Evolutionary conservation across 495 filamentous ascomycete species (phyloP).

Genomic region (Xylaria palmicola): DNA sequence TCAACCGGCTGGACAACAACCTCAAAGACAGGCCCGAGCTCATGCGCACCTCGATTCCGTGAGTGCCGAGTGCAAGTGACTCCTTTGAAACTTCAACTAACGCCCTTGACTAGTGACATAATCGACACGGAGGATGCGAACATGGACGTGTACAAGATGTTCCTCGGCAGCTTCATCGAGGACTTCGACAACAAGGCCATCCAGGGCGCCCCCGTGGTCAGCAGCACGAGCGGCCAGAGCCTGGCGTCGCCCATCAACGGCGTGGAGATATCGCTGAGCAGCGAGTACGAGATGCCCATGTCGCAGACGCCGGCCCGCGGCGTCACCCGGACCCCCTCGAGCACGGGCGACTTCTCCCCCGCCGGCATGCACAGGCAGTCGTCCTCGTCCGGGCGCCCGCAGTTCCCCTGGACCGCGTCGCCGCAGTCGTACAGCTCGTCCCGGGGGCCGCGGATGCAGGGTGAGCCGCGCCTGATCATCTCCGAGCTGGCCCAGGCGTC

Average conservation of each 20-base stretch:
- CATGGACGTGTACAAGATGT: slow-evolving; percentile 36
- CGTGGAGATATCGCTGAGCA: neutral
- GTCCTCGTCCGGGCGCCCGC: neutral
- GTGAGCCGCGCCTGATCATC: neutral
- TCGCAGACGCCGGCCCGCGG: neutral
- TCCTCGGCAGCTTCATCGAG: slow-evolving; percentile 31
- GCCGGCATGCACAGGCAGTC: neutral
- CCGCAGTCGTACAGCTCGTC: neutral
- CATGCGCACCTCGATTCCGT: slow-evolving; percentile 16
- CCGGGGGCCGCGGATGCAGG: neutral
- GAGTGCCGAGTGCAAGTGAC: neutral
- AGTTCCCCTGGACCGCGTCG: neutral
- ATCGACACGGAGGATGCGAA: slow-evolving; percentile 34
- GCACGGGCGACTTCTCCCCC: neutral
- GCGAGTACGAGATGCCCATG: neutral
- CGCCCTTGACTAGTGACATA: slow-evolving; percentile 23
- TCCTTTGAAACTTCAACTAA: neutral
- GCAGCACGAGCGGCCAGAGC: slow-evolving; percentile 2
- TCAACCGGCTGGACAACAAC: slow-evolving; percentile 32
- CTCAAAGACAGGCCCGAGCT: slow-evolving; percentile 13
- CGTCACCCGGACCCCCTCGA: neutral
- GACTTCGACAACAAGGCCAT: slow-evolving; percentile 15
- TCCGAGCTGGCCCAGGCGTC: neutral
- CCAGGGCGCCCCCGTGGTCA: neutral
- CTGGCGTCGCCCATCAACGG: neutral